Percentiles rank a stretch among this genome's conserved stretches.
Conservation (phyloP, 2,329 filamentous ascomycete genomes). For the Emmonsia crescens region DNA sequence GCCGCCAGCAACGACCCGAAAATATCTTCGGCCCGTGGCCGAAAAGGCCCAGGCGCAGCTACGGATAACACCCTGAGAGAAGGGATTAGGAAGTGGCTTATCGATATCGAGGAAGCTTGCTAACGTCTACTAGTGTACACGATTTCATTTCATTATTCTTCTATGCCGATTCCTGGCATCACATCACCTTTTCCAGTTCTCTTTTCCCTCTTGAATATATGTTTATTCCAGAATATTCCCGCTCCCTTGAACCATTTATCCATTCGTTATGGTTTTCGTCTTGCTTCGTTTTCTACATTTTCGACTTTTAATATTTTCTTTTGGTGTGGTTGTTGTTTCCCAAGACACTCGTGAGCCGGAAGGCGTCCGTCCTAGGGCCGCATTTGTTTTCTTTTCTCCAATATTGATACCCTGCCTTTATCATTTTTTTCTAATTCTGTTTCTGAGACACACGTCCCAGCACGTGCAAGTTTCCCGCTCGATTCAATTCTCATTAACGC, state of each 20-base stretch:
- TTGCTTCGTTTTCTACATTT: not conserved
- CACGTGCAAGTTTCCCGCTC: not conserved
- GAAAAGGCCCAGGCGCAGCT: slow-evolving; percentile 22
- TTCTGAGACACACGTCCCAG: not conserved
- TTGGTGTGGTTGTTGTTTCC: not conserved
- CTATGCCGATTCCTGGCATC: not conserved
- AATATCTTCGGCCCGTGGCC: slow-evolving; percentile 21
- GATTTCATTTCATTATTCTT: not conserved
- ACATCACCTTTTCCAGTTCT: not conserved
- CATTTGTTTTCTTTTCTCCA: not conserved
- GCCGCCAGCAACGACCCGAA: slow-evolving; percentile 18
- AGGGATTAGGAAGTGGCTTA: slow-evolving; percentile 47
- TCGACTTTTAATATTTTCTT: not conserved
- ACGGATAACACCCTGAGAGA: slow-evolving; percentile 45
- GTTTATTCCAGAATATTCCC: not conserved
- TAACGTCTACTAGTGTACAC: slow-evolving; percentile 9
- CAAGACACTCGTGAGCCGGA: not conserved
- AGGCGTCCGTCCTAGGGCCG: not conserved
- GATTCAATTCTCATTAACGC: not conserved
- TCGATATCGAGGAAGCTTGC: slow-evolving; percentile 38
- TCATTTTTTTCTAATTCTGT: not conserved
- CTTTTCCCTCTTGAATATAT: not conserved
- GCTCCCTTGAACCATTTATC: not conserved
- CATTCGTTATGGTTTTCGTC: not conserved
- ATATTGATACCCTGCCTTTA: not conserved